Evolutionary conservation across 495 filamentous ascomycete genomes (phyloP), one percentile per base, ranked within the genome.

Genomic region (Thozetella sp.): DNA sequence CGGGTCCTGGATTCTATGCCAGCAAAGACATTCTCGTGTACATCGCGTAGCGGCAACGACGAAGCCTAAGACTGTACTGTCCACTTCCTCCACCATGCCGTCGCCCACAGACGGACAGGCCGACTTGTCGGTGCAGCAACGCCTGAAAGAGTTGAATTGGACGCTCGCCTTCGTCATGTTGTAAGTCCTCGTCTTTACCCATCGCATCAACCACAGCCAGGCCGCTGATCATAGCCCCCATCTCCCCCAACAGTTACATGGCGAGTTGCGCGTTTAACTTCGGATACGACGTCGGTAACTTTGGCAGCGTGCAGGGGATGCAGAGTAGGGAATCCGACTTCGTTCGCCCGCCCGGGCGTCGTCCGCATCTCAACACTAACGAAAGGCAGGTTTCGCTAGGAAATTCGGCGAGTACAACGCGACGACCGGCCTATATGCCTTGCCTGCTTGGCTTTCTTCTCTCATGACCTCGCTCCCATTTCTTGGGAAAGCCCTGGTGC

Each of bases 271-370:
- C 56, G 19, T 63, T 63, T 53, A 63, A 63, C 53, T 63, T 59
- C 48, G 61, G 61, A 23, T 63, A 63, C 27, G 61, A 63, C 48
- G 61, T 63, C 43, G 61, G 61, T 43, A 63, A 57, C 26, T 63
- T 63, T 53, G 57, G 61, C 22, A 56, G 61, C 30, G 61, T 63
- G 19, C 61, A 63, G 53, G 61, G 51, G 24, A 58, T 59, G 45
- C 61, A 58, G 43, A 59, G 30, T 37, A 37, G 6, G 30, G 6
- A 37, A 37, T 37, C 30, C 15, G 6, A 37, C 6, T 15, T 6
- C 6, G 6, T 37, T 37, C 15, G 6, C 6, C 30, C 15, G 30
- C 15, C 30, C 6, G 6, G 15, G 6, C 30, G 6, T 37, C 6
- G 6, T 6, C 30, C 30, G 15, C 6, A 6, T 37, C 30, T 37